Percentiles rank a stretch among this genome's conserved stretches.
These are phyloP conservation scores for Fusarium ambrosium DNA, from an alignment of 2,329 filamentous ascomycete genomes.

Conservation along the genomic window DNA sequence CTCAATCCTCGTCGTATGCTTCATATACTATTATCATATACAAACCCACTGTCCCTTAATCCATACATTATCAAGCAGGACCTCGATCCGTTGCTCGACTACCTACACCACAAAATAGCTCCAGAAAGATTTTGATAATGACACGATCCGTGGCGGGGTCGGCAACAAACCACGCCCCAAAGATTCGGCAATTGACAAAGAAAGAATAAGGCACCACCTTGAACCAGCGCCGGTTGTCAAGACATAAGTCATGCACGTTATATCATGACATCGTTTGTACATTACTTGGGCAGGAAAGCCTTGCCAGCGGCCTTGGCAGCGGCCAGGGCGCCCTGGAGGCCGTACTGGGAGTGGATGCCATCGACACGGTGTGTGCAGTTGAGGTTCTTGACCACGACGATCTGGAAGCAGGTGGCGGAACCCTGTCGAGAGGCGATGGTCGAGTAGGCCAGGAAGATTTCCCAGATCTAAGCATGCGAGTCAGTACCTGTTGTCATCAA, in stretches of 20 bases:
- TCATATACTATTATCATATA: slow-evolving; percentile 12
- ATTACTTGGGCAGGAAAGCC: slow-evolving; percentile 30
- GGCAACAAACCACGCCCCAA: not conserved
- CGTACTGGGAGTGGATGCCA: slow-evolving; percentile 77
- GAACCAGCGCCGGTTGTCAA: slow-evolving; percentile 2
- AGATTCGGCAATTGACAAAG: not conserved
- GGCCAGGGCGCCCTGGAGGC: slow-evolving; percentile 71
- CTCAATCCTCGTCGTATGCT: not conserved
- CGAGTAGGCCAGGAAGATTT: slow-evolving; percentile 89
- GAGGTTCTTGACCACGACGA: slow-evolving; percentile 89
- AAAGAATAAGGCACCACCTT: not conserved
- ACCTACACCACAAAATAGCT: not conserved
- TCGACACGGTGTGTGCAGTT: slow-evolving; percentile 87
- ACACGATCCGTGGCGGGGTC: not conserved
- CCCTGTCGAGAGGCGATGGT: slow-evolving; percentile 89
- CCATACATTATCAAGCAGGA: slow-evolving; percentile 3
- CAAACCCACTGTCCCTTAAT: not conserved
- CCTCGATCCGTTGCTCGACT: not conserved
- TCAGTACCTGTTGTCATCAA: not conserved
- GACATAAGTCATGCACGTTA: not conserved
- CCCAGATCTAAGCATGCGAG: slow-evolving; percentile 79
- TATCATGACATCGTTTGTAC: slow-evolving; percentile 3
- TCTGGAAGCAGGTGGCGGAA: slow-evolving; percentile 87
- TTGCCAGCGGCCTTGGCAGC: slow-evolving; percentile 50
- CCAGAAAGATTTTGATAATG: not conserved